Evolutionary conservation across 306 rosid species (phyloP), one percentile per base, ranked within the genome.

Genomic region (Biancaea sappan): DNA sequence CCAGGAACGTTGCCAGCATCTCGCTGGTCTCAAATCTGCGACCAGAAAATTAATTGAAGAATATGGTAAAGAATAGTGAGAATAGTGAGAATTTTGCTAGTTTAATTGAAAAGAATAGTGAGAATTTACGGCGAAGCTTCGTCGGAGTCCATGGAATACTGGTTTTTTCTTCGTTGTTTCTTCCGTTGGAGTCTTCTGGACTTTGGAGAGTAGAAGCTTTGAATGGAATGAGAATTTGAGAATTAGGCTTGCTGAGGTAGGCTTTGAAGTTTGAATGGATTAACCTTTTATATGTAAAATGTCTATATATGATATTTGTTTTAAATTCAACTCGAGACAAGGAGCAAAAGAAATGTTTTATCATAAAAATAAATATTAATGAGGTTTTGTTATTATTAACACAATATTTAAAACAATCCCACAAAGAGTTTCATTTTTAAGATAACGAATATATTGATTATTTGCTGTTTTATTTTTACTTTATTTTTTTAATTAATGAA

Each of bases 21-120:
- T 91, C 96, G 69, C 94, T 83, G 29, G 82, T 82, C 85, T 94
- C 97, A 76, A 94, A 91, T 83, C 96, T 89, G 77, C 28, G 16
- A 15, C 16, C 5, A 8, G 3, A 18, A 19, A n/a, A 38, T 31
- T 16, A 12, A 18, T 5, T n/a, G 22, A 52, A 19, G 21, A 4
- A 53, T 10, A 43, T 15, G 3, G 51, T 38, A n/a, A n/a, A n/a
- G n/a, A n/a, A n/a, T n/a, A n/a, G n/a, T n/a, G 62, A 75, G 60
- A 16, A 83, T 69, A n/a, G n/a, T n/a, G n/a, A 19, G 21, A 4
- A 53, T 10, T 34, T 70, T 37, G 29, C n/a, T 4, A 35, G 34
- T 63, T 13, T 3, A 51, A 43, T 15, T 6, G 51, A 48, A n/a
- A n/a, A n/a, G n/a, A n/a, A n/a, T n/a, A n/a, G n/a, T n/a, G 62